Evolutionary conservation across 73 alveolate species (phyloP).

Genomic region (Paramecium octaurelia): DNA sequence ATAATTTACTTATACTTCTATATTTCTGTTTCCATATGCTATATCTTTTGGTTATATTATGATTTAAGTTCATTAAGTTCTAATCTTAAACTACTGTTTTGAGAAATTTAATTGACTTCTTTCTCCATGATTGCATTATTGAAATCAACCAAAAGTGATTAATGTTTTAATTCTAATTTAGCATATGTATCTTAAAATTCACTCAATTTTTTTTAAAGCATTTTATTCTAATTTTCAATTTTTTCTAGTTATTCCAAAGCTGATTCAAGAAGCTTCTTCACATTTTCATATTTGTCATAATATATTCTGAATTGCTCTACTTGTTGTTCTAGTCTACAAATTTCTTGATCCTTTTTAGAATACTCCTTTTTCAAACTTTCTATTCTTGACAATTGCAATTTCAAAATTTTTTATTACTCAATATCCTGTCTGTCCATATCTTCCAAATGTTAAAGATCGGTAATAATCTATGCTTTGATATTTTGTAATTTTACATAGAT

Average conservation of each 20-base stretch:
- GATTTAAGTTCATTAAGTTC: neutral
- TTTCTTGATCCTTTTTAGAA: constrained; percentile 1
- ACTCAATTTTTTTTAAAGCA: neutral
- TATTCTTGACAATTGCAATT: neutral
- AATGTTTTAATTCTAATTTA: neutral
- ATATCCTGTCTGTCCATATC: constrained; percentile 13
- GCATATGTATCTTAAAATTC: constrained; percentile 1
- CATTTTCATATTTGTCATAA: constrained; percentile 35
- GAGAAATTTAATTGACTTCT: neutral
- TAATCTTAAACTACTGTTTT: neutral
- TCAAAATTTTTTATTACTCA: neutral
- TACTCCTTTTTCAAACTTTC: neutral
- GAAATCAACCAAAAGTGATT: neutral
- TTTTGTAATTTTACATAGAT: neutral
- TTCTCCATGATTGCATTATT: neutral
- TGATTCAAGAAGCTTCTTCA: neutral
- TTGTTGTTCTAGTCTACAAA: neutral
- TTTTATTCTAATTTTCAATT: neutral
- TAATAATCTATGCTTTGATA: neutral
- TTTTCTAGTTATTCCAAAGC: neutral
- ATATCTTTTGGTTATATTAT: neutral
- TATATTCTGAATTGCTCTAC: neutral
- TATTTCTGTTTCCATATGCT: neutral
- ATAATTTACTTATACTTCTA: neutral
- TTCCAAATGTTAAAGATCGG: constrained; percentile 15